phyloP scores from a whole-genome alignment of 495 filamentous ascomycete genomes.

The Penicillium cataractarum region DNA sequence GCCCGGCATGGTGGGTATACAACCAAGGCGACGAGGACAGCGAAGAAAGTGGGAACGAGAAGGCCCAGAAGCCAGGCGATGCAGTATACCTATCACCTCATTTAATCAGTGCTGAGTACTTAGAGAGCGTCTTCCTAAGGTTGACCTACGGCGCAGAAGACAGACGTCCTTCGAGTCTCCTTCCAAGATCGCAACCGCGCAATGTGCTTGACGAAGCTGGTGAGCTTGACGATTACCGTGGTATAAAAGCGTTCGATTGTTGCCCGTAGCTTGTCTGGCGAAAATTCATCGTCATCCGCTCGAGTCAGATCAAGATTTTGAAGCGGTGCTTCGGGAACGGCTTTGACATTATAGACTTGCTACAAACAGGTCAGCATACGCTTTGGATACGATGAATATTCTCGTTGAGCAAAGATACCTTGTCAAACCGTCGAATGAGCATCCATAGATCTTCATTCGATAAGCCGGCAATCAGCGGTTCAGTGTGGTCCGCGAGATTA shows the following conservation, averaged over 20 bases:
- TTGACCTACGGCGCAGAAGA: constrained; percentile 62
- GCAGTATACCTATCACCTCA: constrained; percentile 63
- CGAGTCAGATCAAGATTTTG: constrained; percentile 80
- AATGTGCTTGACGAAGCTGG: constrained; percentile 71
- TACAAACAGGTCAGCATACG: constrained; percentile 30
- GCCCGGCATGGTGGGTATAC: constrained; percentile 63
- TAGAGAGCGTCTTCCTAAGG: constrained; percentile 32
- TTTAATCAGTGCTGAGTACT: neutral
- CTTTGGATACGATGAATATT: too few species aligned
- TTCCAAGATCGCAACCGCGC: constrained; percentile 79
- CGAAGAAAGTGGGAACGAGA: constrained; percentile 60
- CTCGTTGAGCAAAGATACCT: constrained; percentile 4
- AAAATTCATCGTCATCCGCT: constrained; percentile 82
- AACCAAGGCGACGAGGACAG: constrained; percentile 66
- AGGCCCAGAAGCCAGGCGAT: constrained; percentile 74
- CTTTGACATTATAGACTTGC: constrained; percentile 90
- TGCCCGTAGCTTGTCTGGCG: constrained; percentile 79
- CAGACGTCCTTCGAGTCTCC: constrained; percentile 69
- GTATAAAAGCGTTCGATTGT: constrained; percentile 84
- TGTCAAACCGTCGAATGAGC: constrained; percentile 51
- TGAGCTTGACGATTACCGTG: constrained; percentile 70
- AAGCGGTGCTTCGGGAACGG: constrained; percentile 53
- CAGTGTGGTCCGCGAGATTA: constrained; percentile 58
- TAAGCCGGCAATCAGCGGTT: constrained; percentile 70
- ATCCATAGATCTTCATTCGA: constrained; percentile 81